These are phyloP conservation scores for Rosa rugosa DNA, from an alignment of 306 rosid species.

Conservation along the genomic window DNA sequence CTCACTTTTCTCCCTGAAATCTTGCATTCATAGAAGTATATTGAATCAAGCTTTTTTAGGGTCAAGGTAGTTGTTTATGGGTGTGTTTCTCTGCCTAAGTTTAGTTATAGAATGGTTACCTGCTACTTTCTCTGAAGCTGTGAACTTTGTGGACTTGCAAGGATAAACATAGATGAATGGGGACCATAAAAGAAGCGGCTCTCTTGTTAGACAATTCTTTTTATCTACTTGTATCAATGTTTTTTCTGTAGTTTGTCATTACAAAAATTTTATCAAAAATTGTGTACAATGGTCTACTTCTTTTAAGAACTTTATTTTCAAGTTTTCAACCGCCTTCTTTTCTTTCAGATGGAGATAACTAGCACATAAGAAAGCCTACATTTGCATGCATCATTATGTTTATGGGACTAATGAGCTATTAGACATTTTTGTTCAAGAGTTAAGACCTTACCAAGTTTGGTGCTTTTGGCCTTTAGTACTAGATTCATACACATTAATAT, in stretches of 20 bases:
- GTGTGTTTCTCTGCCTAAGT: neutral
- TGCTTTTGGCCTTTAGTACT: neutral
- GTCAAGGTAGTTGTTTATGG: neutral
- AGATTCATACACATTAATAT: neutral
- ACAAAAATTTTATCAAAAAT: neutral
- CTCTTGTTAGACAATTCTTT: neutral
- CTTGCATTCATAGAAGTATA: neutral
- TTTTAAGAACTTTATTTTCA: neutral
- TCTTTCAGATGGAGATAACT: neutral
- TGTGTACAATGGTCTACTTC: neutral
- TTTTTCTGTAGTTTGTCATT: neutral
- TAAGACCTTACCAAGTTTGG: neutral
- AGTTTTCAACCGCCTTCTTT: neutral
- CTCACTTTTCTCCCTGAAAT: neutral
- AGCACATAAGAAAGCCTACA: neutral
- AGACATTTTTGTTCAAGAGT: neutral
- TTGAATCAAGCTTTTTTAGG: neutral
- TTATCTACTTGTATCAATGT: neutral
- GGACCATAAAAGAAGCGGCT: neutral
- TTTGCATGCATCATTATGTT: neutral
- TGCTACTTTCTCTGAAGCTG: neutral
- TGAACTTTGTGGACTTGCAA: neutral
- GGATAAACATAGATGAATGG: constrained; percentile 3
- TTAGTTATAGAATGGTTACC: neutral
- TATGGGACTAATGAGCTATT: neutral